phyloP scores from a whole-genome alignment of 352 stramenopile species.

The Elongisporangium senticosum region DNA sequence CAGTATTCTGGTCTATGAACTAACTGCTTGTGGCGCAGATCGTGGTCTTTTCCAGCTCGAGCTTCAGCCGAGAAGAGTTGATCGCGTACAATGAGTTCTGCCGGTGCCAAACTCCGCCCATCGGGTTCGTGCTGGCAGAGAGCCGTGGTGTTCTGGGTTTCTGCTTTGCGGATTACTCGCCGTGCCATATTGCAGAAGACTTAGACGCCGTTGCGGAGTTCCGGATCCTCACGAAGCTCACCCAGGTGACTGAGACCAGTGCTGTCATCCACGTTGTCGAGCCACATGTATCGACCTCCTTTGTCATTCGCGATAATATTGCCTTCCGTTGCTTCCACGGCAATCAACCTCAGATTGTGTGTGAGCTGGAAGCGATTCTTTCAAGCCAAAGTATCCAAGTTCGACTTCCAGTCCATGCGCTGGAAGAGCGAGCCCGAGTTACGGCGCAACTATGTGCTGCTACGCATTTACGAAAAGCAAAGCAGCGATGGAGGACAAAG shows the following conservation, averaged over 20 bases:
- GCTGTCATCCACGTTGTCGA: constrained; percentile 14
- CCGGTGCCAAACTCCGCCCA: constrained; percentile 23
- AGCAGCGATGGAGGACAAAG: constrained; percentile 2
- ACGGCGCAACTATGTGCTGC: not conserved
- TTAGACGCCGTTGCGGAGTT: constrained; percentile 16
- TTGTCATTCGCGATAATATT: constrained; percentile 4
- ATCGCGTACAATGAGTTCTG: constrained; percentile 51
- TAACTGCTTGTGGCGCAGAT: constrained; percentile 11
- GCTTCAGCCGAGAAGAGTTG: constrained; percentile 28
- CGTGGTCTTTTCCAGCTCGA: constrained; percentile 30
- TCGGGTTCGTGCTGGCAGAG: constrained; percentile 33
- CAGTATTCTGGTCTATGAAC: not conserved
- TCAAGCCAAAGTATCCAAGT: constrained; percentile 4
- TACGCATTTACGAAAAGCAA: constrained; percentile 9
- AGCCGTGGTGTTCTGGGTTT: constrained; percentile 28
- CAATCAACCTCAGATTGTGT: constrained; percentile 1
- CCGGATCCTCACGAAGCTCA: constrained; percentile 9
- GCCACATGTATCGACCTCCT: constrained; percentile 6
- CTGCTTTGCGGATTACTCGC: constrained; percentile 33
- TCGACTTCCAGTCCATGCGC: not conserved
- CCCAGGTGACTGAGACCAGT: constrained; percentile 4
- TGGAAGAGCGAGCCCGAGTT: constrained; percentile 1
- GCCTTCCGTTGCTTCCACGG: not conserved
- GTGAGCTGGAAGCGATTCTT: constrained; percentile 4
- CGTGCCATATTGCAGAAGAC: constrained; percentile 6